These are phyloP conservation scores for Pleoardoris graminearum DNA, from an alignment of 2,329 filamentous ascomycete genomes.

Conservation along the genomic window DNA sequence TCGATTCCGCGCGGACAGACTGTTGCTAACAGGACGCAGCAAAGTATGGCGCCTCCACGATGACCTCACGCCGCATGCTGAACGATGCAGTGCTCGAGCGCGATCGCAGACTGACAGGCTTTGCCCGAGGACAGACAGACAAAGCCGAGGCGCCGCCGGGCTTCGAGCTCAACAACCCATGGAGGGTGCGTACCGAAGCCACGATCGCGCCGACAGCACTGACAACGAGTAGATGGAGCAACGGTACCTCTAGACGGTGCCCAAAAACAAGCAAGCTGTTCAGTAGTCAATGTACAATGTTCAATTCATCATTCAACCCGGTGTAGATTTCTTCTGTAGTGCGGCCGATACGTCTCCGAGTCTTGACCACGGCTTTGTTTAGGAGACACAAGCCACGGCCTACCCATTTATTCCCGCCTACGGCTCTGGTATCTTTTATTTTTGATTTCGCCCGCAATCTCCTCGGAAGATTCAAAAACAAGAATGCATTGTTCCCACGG, in stretches of 20 bases:
- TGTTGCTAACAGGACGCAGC: slow-evolving; percentile 53
- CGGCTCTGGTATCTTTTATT: too few species aligned
- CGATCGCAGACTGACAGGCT: slow-evolving; percentile 65
- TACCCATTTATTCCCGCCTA: too few species aligned
- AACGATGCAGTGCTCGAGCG: slow-evolving; percentile 65
- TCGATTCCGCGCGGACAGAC: slow-evolving; percentile 11
- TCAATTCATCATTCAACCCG: too few species aligned
- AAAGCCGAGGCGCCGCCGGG: slow-evolving; percentile 61
- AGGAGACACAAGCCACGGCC: too few species aligned
- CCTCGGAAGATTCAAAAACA: too few species aligned
- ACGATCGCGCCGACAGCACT: slow-evolving; percentile 19
- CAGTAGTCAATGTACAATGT: slow-evolving; percentile 14
- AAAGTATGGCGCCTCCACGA: slow-evolving; percentile 54
- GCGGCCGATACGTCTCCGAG: too few species aligned
- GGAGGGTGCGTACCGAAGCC: slow-evolving; percentile 58
- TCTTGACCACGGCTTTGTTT: too few species aligned
- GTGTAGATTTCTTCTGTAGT: too few species aligned
- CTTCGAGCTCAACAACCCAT: slow-evolving; percentile 69
- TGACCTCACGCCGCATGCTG: slow-evolving; percentile 40
- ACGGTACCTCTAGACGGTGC: slow-evolving; percentile 38
- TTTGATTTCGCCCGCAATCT: too few species aligned
- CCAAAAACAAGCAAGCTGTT: slow-evolving; percentile 11
- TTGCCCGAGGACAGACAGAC: slow-evolving; percentile 64
- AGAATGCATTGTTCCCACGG: too few species aligned
- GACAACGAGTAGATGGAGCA: slow-evolving; percentile 42